phyloP scores from a whole-genome alignment of 2,329 filamentous ascomycete species.

The Cercospora janseana region DNA sequence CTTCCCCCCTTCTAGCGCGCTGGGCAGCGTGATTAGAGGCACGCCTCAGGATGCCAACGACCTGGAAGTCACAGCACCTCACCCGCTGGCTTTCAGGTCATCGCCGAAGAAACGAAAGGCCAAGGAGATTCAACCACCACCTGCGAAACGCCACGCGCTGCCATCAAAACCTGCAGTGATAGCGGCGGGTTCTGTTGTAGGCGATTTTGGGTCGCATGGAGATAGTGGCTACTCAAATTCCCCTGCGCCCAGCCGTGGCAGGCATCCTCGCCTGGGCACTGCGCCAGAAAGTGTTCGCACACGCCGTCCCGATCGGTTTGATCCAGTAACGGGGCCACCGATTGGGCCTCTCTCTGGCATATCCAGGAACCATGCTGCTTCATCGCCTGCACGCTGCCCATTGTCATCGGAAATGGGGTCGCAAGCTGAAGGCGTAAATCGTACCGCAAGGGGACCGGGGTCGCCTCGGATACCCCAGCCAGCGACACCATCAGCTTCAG shows the following conservation, averaged over 20 bases:
- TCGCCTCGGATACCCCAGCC: too few relatives aligned
- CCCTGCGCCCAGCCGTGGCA: too few relatives aligned
- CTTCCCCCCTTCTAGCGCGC: slow-evolving; percentile 10
- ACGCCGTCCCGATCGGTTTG: too few relatives aligned
- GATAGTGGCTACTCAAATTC: too few relatives aligned
- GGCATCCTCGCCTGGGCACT: too few relatives aligned
- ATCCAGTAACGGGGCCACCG: not conserved
- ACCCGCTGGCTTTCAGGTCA: not conserved
- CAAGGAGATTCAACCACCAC: not conserved
- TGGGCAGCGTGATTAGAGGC: slow-evolving; percentile 9
- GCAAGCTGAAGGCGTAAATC: too few relatives aligned
- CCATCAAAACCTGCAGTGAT: not conserved
- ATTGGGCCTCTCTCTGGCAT: too few relatives aligned
- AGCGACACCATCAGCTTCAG: too few relatives aligned
- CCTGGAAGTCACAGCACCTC: slow-evolving; percentile 6
- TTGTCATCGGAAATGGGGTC: not conserved
- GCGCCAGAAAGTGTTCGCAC: too few relatives aligned
- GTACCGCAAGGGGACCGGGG: too few relatives aligned
- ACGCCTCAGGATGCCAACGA: slow-evolving; percentile 5
- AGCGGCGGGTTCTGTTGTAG: not conserved
- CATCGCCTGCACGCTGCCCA: not conserved
- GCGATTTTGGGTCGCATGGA: too few relatives aligned
- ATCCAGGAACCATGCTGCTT: not conserved
- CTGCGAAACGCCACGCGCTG: not conserved
- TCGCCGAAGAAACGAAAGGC: slow-evolving; percentile 4